phyloP scores from a whole-genome alignment of 73 alveolate species.

The Uronychia binucleata region DNA sequence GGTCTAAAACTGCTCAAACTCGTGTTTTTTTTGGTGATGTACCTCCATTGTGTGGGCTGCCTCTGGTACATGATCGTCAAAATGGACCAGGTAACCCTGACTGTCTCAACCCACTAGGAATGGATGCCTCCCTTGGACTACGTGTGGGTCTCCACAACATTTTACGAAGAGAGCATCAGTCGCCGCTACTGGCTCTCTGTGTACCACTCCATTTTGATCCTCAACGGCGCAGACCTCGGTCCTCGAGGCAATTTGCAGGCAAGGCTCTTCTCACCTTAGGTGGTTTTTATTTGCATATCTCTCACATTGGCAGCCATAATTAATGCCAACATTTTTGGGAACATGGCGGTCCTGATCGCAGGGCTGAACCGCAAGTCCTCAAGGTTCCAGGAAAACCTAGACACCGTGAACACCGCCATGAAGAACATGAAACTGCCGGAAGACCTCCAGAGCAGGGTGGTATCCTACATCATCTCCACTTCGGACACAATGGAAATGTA shows the following conservation, averaged over 20 bases:
- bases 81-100: neutral
- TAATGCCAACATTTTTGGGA: conserved; percentile 30
- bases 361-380: conserved; percentile 7
- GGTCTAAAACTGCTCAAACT: conserved; percentile 6
- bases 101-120: neutral
- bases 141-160: neutral
- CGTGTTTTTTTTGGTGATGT: conserved; percentile 24
- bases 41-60: conserved; percentile 23
- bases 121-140: conserved; percentile 39
- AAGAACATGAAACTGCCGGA: conserved; percentile 22
- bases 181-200: conserved; percentile 42
- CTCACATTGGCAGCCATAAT: conserved; percentile 31
- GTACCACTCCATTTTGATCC: conserved; percentile 47
- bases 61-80: conserved; percentile 8
- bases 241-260: conserved; percentile 49
- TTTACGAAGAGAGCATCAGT: neutral
- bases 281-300: neutral
- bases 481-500: conserved; percentile 6
- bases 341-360: conserved; percentile 12
- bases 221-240: conserved; percentile 59
- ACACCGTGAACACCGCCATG: conserved; percentile 42
- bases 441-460: conserved; percentile 7
- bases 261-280: conserved; percentile 1
- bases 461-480: conserved; percentile 2
- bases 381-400: conserved; percentile 16